phyloP scores from a whole-genome alignment of 1,284 basidiomycete species.

The Crucibulum parvulum region DNA sequence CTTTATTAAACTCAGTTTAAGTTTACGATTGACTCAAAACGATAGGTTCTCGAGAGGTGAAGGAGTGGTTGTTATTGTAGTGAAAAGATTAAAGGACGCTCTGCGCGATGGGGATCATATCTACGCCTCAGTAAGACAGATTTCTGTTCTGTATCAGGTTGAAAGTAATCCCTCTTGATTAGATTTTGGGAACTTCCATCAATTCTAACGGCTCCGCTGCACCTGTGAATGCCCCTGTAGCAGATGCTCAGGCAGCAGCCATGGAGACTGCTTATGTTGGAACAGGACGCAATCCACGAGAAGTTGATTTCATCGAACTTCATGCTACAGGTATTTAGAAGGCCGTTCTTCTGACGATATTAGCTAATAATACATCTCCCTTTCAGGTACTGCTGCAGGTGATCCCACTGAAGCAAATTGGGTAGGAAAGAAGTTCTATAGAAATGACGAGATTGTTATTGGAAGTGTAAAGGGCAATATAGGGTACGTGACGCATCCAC shows the following conservation, averaged over 20 bases:
- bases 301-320: slow-evolving; percentile 52
- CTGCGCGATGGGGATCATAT: slow-evolving; percentile 25
- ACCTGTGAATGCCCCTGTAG: slow-evolving; percentile 3
- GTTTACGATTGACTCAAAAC: no score
- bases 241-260: slow-evolving; percentile 18
- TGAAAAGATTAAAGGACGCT: no score
- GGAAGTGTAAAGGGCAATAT: slow-evolving; percentile 49
- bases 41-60: no score
- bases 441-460: slow-evolving; percentile 32
- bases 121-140: slow-evolving; percentile 6
- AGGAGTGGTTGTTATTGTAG: no score
- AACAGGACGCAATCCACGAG: slow-evolving; percentile 29
- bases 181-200: neutral
- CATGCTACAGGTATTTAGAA: slow-evolving; percentile 55
- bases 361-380: no score
- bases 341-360: no score
- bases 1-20: no score
- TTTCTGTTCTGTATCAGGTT: no score
- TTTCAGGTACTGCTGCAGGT: slow-evolving; percentile 49
- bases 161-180: no score
- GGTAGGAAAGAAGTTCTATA: slow-evolving; percentile 38
- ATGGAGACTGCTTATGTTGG: slow-evolving; percentile 38
- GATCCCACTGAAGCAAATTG: slow-evolving; percentile 54
- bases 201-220: slow-evolving; percentile 3
- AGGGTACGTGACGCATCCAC: no score